phyloP scores from a whole-genome alignment of 1,139 yeast genomes.

The Lodderomyces jiufengensis region DNA sequence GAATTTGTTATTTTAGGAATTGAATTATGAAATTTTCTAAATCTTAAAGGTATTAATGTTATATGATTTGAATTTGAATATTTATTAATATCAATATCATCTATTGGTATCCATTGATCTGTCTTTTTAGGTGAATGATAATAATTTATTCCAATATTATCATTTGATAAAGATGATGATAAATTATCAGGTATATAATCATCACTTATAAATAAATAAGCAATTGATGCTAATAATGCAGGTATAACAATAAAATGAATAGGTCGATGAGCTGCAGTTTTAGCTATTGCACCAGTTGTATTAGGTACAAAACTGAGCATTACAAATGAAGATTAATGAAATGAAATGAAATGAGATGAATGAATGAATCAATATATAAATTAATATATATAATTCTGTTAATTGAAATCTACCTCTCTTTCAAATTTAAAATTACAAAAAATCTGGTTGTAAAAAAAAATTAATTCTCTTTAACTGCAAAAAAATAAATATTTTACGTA shows the following conservation, averaged over 20 bases:
- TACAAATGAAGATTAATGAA: too few relatives aligned
- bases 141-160: conserved; percentile 17
- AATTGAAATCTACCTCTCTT: too few relatives aligned
- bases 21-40: conserved; percentile 39
- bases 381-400: too few relatives aligned
- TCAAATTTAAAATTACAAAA: too few relatives aligned
- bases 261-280: conserved; percentile 75
- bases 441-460: too few relatives aligned
- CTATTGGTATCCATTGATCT: conserved; percentile 43
- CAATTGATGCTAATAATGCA: conserved; percentile 72
- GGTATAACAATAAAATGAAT: conserved; percentile 80
- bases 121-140: conserved; percentile 41
- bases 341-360: too few relatives aligned
- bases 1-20: conserved; percentile 34
- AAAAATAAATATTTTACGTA: too few relatives aligned
- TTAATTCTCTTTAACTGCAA: too few relatives aligned
- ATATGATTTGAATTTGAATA: conserved; percentile 43
- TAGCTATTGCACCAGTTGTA: conserved; percentile 48
- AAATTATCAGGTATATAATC: conserved; percentile 55
- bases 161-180: conserved; percentile 15
- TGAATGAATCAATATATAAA: too few relatives aligned
- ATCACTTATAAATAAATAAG: conserved; percentile 79
- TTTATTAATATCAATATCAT: conserved; percentile 17
- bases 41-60: conserved; percentile 54
- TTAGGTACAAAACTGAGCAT: conserved; percentile 31